Base-by-base conservation (phyloP, 1,284 basidiomycete species). In the Uromyces viciae-fabae region DNA sequence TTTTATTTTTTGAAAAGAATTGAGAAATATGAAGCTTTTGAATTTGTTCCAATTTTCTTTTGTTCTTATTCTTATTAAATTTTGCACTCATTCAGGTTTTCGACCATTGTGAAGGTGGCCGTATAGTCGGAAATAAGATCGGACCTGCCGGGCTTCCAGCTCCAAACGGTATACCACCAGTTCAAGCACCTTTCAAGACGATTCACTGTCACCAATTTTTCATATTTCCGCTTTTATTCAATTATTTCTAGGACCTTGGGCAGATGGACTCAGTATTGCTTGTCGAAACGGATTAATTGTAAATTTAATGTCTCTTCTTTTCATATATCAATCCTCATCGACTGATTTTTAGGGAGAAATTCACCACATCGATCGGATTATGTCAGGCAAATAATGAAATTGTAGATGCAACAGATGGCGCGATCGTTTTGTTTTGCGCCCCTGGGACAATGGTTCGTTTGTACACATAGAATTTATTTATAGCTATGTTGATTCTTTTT, bases 381-480 rank as follows among this genome's bases (percentile, higher is more conserved):
- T n/a, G 17, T 19, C 40, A 81, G 78, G 78, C 78, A 33, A 81
- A 74, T 28, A 81, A 81, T n/a, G 78, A 81, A 58, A 81, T 81
- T 60, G 60, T 74, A 17, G 78, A 81, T 74, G 78, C 78, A 4
- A 81, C 78, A 19, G 78, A 81, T 66, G 78, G 78, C 14, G 78
- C 54, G 1, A 81, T 81, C 71, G 78, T 81, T 36, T 60, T 81
- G 38, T 81, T 81, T 81, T 81, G 78, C 33, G 78, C 78, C 22
- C 54, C 78, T 5, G 78, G 78, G 15, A 81, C 78, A 49, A 52
- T 74, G 46, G 76, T 78, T 11, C 38, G 76, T 33, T 28, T 17
- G 17, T n/a, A n/a, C n/a, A n/a, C 33, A 8, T 22, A 69, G 31
- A n/a, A n/a, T n/a, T n/a, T n/a, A n/a, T n/a, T n/a, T n/a, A n/a